Base-by-base conservation (phyloP, 176 grass and related monocot genomes). In the Aegilops sharonensis region DNA sequence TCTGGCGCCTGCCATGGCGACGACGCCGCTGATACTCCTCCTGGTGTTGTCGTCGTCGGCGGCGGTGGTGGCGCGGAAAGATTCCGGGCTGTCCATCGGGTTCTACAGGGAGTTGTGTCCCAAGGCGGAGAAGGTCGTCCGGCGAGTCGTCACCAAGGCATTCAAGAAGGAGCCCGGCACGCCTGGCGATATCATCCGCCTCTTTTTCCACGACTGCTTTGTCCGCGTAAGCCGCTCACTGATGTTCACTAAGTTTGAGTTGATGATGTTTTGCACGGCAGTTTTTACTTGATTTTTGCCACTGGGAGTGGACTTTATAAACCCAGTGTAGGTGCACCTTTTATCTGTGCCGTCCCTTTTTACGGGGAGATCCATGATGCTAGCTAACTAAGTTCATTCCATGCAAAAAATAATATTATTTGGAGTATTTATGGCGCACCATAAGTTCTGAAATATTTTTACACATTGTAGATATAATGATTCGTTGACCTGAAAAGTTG, bases 161-260 rank as follows among this genome's bases (percentile, higher is more conserved):
- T 64, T 85, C 76, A 36, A 63, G 37, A 63, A 89, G 37, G 39
- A 52, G 7, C 81, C 81, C 14, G 87, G 87, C 52, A 74, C 83
- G 20, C 81, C 81, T 20, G 87, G 67, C 32, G 87, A 84, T 29
- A 27, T 85, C 37, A 84, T 89, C 42, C 74, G 87, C 2, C 82
- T 89, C 67, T 84, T 79, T 23, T 89, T 89, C 59, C 87, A 89
- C 35, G 87, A 89, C 68, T 89, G 87, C 77, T 86, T 86, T 7
- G 84, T 86, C 64, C 62, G 84, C 0, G 84, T 86, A 79, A 18
- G 73, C 12, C n/a, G 11, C 37, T 27, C 71, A 2, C 2, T 77
- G 24, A 4, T 75, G 30, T 42, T 43, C 25, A 30, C 37, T 42
- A 7, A 9, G 59, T 4, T 21, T 21, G 21, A 9, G 21, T 62